Conservation (phyloP, 352 stramenopile species). For the Globisporangium rhizosaccharum region DNA sequence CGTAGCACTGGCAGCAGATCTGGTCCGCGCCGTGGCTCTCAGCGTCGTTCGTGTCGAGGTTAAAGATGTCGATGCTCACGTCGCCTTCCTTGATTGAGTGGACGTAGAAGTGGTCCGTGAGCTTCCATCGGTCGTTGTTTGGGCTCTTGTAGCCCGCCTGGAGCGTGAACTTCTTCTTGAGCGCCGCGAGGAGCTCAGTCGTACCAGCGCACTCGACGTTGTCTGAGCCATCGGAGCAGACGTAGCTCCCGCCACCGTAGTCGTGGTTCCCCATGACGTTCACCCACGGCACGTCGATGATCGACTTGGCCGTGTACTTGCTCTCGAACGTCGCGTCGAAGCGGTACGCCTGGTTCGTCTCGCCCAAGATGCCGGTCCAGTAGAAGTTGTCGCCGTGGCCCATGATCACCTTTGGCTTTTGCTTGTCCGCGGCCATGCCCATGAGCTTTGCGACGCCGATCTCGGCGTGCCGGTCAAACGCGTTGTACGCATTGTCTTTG, state of each 20-base stretch:
- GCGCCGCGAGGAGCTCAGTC: conserved; percentile 7
- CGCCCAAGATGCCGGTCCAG: conserved; percentile 48
- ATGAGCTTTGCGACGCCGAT: conserved; percentile 57
- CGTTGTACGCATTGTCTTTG: conserved; percentile 38
- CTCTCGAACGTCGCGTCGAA: conserved; percentile 54
- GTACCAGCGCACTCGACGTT: conserved; percentile 29
- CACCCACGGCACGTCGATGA: conserved; percentile 48
- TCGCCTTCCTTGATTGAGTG: conserved; percentile 50
- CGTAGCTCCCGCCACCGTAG: conserved; percentile 54
- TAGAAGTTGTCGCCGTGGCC: conserved; percentile 73
- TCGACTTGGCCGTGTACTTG: conserved; percentile 43
- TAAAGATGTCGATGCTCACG: conserved; percentile 80
- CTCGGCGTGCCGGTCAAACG: conserved; percentile 58
- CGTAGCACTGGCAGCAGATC: conserved; percentile 84
- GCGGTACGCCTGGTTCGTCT: conserved; percentile 33
- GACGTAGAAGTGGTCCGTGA: conserved; percentile 82
- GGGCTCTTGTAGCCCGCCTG: conserved; percentile 78
- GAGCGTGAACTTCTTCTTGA: conserved; percentile 12
- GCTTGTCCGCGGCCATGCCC: conserved; percentile 39
- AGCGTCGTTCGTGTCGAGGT: conserved; percentile 78
- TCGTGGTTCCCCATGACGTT: conserved; percentile 74
- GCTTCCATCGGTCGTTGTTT: conserved; percentile 74
- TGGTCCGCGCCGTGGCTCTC: conserved; percentile 57
- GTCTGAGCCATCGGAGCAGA: conserved; percentile 38
- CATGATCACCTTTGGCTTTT: conserved; percentile 49